Conservation (phyloP, 768 basidiomycete genomes). For the Mycena haematopus region DNA sequence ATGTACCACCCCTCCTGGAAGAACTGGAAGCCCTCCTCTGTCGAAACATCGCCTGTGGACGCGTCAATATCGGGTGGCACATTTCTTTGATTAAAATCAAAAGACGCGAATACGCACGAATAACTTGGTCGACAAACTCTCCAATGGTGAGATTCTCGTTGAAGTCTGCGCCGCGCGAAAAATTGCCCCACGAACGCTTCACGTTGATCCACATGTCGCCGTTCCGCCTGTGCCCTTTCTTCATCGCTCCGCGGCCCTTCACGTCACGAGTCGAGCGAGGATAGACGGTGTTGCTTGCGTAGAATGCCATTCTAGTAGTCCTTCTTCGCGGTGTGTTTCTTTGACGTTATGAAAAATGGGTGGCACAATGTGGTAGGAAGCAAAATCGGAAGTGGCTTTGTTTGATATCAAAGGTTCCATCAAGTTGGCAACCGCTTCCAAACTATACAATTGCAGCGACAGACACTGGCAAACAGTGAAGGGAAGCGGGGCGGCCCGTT, state of each 20-base stretch:
- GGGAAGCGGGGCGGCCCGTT: too few species aligned
- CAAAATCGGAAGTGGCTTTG: not conserved
- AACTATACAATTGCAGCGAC: too few species aligned
- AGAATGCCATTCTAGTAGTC: not conserved
- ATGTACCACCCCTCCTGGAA: slow-evolving; percentile 26
- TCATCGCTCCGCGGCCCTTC: slow-evolving; percentile 18
- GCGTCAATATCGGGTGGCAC: slow-evolving; percentile 7
- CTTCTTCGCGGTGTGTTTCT: not conserved
- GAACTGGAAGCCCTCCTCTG: slow-evolving; percentile 25
- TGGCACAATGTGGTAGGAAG: not conserved
- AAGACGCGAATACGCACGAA: slow-evolving; percentile 11
- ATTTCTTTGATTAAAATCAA: not conserved
- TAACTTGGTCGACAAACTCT: slow-evolving; percentile 17
- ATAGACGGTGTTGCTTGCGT: slow-evolving; percentile 8
- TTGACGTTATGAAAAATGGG: not conserved
- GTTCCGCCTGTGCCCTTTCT: slow-evolving; percentile 21
- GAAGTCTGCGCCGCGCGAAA: slow-evolving; percentile 19
- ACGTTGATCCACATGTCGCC: slow-evolving; percentile 26
- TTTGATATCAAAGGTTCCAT: not conserved
- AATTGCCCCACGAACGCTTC: slow-evolving; percentile 17
- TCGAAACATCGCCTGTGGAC: slow-evolving; percentile 21
- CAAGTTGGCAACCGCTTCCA: too few species aligned
- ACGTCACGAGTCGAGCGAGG: slow-evolving; percentile 17
- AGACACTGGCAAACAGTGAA: too few species aligned
- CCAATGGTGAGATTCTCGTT: slow-evolving; percentile 27